These are phyloP conservation scores for Carex littledalei DNA, from an alignment of 176 grass and related monocot species.

Conservation along the genomic window DNA sequence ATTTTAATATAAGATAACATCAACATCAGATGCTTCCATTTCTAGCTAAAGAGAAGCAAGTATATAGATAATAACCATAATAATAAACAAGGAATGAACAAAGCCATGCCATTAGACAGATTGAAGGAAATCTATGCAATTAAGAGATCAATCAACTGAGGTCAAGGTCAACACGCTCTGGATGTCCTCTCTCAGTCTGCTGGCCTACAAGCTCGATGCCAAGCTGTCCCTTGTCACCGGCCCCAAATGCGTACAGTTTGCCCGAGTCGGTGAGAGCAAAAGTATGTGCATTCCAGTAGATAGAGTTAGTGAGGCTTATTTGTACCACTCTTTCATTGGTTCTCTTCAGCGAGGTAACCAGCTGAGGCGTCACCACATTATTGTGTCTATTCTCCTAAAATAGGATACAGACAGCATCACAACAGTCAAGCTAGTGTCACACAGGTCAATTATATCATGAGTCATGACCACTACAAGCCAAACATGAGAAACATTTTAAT, in stretches of 20 bases:
- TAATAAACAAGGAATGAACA: slow-evolving; percentile 14
- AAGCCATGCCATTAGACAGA: slow-evolving; percentile 8
- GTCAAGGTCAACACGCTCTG: slow-evolving; percentile 59
- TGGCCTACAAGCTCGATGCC: slow-evolving; percentile 66
- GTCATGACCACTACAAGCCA: not conserved
- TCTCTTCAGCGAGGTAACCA: slow-evolving; percentile 79
- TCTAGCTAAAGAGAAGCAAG: slow-evolving; percentile 16
- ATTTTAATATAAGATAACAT: slow-evolving; percentile 13
- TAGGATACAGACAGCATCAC: not conserved
- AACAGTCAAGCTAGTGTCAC: not conserved
- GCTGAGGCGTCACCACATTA: slow-evolving; percentile 62
- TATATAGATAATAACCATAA: slow-evolving; percentile 18
- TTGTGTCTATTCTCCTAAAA: slow-evolving; percentile 60
- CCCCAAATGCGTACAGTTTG: slow-evolving; percentile 66
- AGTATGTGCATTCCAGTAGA: slow-evolving; percentile 94
- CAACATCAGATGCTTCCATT: slow-evolving; percentile 10
- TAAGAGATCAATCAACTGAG: slow-evolving; percentile 38
- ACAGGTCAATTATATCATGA: not conserved
- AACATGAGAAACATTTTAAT: not conserved
- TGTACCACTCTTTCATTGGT: slow-evolving; percentile 65
- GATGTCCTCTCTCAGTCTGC: slow-evolving; percentile 61
- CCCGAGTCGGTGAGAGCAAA: slow-evolving; percentile 81
- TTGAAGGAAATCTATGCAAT: not conserved
- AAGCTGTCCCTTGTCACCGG: slow-evolving; percentile 83
- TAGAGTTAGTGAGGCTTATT: slow-evolving; percentile 80